phyloP scores from a whole-genome alignment of 2,329 filamentous ascomycete genomes.

The Diaporthe velutina region DNA sequence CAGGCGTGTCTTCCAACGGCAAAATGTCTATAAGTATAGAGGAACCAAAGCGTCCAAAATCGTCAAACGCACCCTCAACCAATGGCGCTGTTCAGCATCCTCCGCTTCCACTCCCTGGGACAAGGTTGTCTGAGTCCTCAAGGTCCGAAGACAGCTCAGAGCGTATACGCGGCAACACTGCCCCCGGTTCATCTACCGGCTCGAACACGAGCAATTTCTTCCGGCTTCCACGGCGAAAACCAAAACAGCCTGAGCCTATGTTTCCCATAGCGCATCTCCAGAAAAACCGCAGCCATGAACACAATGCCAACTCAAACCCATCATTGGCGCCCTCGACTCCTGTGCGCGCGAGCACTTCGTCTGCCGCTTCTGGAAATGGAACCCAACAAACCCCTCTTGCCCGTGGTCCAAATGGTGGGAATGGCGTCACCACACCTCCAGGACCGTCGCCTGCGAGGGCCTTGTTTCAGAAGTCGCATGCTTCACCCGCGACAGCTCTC shows the following conservation, averaged over 20 bases:
- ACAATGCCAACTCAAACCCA: conserved; percentile 54
- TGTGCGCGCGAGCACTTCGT: conserved; percentile 39
- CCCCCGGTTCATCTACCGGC: conserved; percentile 61
- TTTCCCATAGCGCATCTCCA: conserved; percentile 92
- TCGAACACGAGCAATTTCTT: conserved; percentile 80
- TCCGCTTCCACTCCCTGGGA: conserved; percentile 72
- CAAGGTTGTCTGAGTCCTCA: conserved; percentile 86
- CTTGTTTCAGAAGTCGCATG: conserved; percentile 50
- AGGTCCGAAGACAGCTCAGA: conserved; percentile 89
- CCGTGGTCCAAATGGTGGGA: conserved; percentile 47
- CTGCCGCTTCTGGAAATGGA: conserved; percentile 32
- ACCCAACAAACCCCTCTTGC: conserved; percentile 36
- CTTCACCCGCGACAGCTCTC: conserved; percentile 63
- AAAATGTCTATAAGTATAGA: conserved; percentile 70
- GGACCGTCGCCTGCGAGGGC: conserved; percentile 51
- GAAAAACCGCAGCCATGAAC: conserved; percentile 69
- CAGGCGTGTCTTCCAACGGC: conserved; percentile 52
- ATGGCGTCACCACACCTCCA: conserved; percentile 48
- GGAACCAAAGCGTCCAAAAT: conserved; percentile 66
- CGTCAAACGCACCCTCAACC: conserved; percentile 56
- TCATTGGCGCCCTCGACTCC: conserved; percentile 58
- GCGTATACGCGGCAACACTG: conserved; percentile 71
- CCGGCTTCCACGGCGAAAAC: conserved; percentile 80
- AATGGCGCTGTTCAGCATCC: conserved; percentile 73
- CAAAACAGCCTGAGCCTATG: conserved; percentile 79